Evolutionary conservation across 176 grass and related monocot species (phyloP), one percentile per base, ranked within the genome.

Genomic region (Calamus simplicifolius): DNA sequence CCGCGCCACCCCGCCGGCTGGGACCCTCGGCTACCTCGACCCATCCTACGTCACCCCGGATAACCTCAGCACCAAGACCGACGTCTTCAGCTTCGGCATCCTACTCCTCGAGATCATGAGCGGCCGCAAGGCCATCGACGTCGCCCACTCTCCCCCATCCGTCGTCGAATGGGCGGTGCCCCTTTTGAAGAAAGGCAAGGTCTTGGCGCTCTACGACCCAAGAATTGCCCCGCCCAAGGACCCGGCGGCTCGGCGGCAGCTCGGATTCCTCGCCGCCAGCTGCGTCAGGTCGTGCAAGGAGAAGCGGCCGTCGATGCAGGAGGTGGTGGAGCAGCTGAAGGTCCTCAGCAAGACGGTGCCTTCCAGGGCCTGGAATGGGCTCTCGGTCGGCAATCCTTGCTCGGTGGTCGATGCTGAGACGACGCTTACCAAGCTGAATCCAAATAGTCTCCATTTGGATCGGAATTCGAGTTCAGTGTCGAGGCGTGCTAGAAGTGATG

Each of bases 51-150:
- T 98, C 51, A 97, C 93, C 2, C 93, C 93, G 4, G 87, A 98
- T 49, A 88, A 80, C 77, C 69, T 98, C 58, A 98, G 93, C 82
- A 98, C 93, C 73, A 98, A 98, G 76, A 98, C 93, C 2, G 93
- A 98, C 61, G 93, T 98, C n/a, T 98, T 98, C 77, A 98, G 93
- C 82, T 98, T 98, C 61, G 93, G 93, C 55, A 98, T 98, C 74
- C 81, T 98, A 54, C 85, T 98, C 19, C 85, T 98, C 6, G 93
- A 98, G 77, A 98, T 98, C 56, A 88, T 98, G 73, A 98, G 93
- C 73, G 93, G 93, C 1, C 76, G 93, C 65, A 88, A 85, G 75
- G 93, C 93, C 29, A 98, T 98, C 61, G 93, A 98, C 53, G 87
- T 98, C 1, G 87, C 80, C 57, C 79, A 88, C 66, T 98, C 93